Percentiles rank a stretch among this genome's conserved stretches.
phyloP scores from a whole-genome alignment of 192 early-diverging fungal genomes.

The Spizellomyces sp. region DNA sequence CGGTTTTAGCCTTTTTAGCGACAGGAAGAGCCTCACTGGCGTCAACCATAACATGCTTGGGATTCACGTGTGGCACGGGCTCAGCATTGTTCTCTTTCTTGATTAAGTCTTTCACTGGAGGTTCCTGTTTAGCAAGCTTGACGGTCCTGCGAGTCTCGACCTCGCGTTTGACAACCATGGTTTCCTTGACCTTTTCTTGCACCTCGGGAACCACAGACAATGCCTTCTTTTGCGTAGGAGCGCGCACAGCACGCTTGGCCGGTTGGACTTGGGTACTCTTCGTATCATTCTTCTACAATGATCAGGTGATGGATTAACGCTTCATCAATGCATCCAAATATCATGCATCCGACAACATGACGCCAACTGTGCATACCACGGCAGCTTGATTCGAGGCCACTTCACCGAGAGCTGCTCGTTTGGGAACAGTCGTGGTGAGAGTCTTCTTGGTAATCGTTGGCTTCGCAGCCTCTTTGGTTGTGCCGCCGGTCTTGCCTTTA shows the following conservation, averaged over 20 bases:
- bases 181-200: not conserved
- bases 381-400: not conserved
- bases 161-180: no score
- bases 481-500: not conserved
- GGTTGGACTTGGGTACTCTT: not conserved
- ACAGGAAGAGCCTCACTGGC: constrained; percentile 8
- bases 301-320: not conserved
- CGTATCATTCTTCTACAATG: constrained; percentile 1
- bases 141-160: not conserved
- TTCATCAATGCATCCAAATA: not conserved
- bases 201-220: not conserved
- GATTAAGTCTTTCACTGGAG: not conserved
- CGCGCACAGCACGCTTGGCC: constrained; percentile 1
- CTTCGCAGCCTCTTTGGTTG: not conserved
- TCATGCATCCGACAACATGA: not conserved
- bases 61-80: not conserved
- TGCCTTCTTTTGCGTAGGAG: constrained; percentile 2
- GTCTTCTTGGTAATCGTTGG: constrained; percentile 1
- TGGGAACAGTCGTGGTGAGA: not conserved
- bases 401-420: constrained; percentile 7
- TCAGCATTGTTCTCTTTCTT: constrained; percentile 19
- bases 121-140: not conserved
- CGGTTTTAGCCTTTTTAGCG: constrained; percentile 28
- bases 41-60: constrained; percentile 23
- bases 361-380: not conserved